Base-by-base conservation (phyloP, 805 yeast genomes). In the Sugiyamaella valdiviana region DNA sequence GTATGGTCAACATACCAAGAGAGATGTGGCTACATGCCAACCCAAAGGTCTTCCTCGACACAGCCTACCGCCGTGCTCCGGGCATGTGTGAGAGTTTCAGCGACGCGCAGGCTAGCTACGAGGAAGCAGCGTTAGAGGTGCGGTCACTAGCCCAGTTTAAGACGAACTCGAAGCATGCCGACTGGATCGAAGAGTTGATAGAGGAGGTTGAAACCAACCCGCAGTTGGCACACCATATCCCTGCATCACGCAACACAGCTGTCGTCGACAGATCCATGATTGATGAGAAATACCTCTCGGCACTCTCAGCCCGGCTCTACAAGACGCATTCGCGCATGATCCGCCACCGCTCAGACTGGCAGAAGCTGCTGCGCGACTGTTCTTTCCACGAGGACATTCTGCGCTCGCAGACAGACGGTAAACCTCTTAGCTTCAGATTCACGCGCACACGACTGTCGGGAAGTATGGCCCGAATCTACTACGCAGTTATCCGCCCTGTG, bases 1-100 rank as follows among this genome's bases (percentile, higher is more conserved):
- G 95, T 0, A 65, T 85, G 43, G 76, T 85, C 15, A 73, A 75
- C 39, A 70, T 85, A 1, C 95, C 95, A 0, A 72, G 85, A 49
- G 63, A 68, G 46, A 53, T 67, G 53, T 66, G 70, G 65, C 36
- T 58, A 35, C 52, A 54, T 7, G 59, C 66, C 51, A 49, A 67
- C 51, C 63, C 75, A 62, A 75, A 60, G 6, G 46, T 58, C 9
- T 63, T 63, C 36, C 60, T 75, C 24, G 60, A 62, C 14, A 56
- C 59, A 5, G 58, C 68, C 24, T 85, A 85, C 63, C 51, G 72
- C 44, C 75, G 74, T 50, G 72, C 89, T 0, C 84, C 87, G 0
- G 65, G 63, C 16, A 60, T 77, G 5, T 75, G 80, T 49, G 90
- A 85, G 52, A 70, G 72, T 5, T 71, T 78, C 51, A 80, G 78